Percentiles rank a stretch among this genome's conserved stretches.
These are phyloP conservation scores for Thalassiosira delicatula DNA, from an alignment of 352 stramenopile species.

Conservation along the genomic window DNA sequence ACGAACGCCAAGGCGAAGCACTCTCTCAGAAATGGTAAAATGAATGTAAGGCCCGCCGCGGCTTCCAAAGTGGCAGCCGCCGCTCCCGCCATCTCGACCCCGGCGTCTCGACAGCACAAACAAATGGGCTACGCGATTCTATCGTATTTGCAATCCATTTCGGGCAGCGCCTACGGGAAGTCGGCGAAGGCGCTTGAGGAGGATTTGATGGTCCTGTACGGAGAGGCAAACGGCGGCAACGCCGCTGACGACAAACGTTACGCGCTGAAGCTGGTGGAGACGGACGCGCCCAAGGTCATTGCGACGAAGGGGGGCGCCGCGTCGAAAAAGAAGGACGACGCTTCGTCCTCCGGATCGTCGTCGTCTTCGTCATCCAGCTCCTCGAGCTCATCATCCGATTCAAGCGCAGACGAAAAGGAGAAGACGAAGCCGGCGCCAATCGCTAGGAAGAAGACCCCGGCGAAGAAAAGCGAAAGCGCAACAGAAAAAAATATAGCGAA, in stretches of 20 bases:
- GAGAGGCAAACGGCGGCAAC: neutral
- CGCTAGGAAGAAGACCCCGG: neutral
- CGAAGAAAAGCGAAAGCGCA: neutral
- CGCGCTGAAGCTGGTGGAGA: conserved; percentile 43
- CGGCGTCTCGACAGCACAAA: conserved; percentile 42
- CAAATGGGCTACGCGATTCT: conserved; percentile 59
- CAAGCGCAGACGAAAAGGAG: conserved; percentile 28
- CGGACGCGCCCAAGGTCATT: neutral
- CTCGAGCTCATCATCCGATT: conserved; percentile 27
- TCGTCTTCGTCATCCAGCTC: conserved; percentile 37
- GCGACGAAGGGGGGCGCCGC: no score
- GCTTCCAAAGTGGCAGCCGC: neutral
- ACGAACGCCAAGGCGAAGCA: conserved; percentile 44
- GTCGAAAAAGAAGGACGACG: conserved; percentile 17
- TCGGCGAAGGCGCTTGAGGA: conserved; percentile 40
- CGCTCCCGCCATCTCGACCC: conserved; percentile 7
- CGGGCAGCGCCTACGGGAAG: conserved; percentile 32
- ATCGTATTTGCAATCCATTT: conserved; percentile 53
- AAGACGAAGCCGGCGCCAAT: conserved; percentile 13
- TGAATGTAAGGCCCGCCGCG: neutral
- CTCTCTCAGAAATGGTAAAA: conserved; percentile 25
- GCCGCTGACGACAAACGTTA: conserved; percentile 25
- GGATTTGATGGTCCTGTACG: conserved; percentile 60
- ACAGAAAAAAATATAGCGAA: conserved; percentile 16
- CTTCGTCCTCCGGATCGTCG: conserved; percentile 30